Percentiles rank a stretch among this genome's conserved stretches.
Conservation (phyloP, 768 basidiomycete genomes). For the Pleurotus tuber-regium region DNA sequence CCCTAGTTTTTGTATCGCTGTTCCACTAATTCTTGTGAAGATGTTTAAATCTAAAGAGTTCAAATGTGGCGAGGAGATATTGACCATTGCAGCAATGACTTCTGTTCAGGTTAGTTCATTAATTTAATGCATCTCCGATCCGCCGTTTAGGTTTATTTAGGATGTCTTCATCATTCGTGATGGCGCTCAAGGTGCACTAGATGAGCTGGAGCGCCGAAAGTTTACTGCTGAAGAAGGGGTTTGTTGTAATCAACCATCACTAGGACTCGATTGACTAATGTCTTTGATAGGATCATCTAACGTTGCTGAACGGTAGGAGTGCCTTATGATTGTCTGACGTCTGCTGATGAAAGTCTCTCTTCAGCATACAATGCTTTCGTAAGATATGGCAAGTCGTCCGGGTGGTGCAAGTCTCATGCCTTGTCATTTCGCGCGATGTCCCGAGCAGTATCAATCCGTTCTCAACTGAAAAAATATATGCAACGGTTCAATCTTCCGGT, state of each 20-base stretch:
- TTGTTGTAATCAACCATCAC: slow-evolving; percentile 20
- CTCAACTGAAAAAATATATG: slow-evolving; percentile 96
- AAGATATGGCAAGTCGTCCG: slow-evolving; percentile 76
- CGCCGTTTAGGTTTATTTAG: slow-evolving; percentile 33
- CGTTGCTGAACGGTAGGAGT: slow-evolving; percentile 79
- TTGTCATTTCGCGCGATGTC: slow-evolving; percentile 94
- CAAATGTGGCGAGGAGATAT: slow-evolving; percentile 90
- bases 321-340: background rate
- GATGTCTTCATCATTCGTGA: slow-evolving; percentile 90
- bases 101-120: slow-evolving; percentile 66
- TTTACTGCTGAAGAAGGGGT: slow-evolving; percentile 99
- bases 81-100: slow-evolving; percentile 96
- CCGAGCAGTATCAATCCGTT: slow-evolving; percentile 88
- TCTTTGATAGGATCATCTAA: slow-evolving; percentile 84
- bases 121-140: background rate
- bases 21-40: slow-evolving; percentile 36
- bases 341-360: background rate
- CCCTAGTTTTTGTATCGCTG: background rate
- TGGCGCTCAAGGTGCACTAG: slow-evolving; percentile 79
- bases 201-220: slow-evolving; percentile 90
- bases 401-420: slow-evolving; percentile 92
- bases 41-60: slow-evolving; percentile 83
- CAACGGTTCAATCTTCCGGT: slow-evolving; percentile 79
- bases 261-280: slow-evolving; percentile 4
- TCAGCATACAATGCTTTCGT: slow-evolving; percentile 92